A percentile compares a stretch with the other conserved stretches of the same genome.
Evolutionary conservation across 306 rosid species (phyloP).

Genomic region (Medicago arabica): DNA sequence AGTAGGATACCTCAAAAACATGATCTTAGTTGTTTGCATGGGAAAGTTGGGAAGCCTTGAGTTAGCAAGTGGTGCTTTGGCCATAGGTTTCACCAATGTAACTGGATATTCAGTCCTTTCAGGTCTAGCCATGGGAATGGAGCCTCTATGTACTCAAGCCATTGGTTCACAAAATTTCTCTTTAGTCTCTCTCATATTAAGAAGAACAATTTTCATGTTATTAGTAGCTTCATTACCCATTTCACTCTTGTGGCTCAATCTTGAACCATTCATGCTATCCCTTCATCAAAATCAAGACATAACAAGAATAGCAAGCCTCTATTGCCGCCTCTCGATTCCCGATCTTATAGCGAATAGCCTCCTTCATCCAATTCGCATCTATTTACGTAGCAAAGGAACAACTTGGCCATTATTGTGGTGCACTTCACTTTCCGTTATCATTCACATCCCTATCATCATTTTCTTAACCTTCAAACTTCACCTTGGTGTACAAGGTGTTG

Average conservation of each 20-base stretch:
- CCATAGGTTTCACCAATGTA: constrained; percentile 83
- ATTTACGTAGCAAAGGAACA: constrained; percentile 66
- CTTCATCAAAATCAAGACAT: constrained; percentile 71
- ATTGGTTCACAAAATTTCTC: constrained; percentile 70
- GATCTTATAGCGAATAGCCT: constrained; percentile 75
- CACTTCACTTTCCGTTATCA: constrained; percentile 55
- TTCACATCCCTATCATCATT: constrained; percentile 67
- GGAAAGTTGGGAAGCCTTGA: constrained; percentile 80
- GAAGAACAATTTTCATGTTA: constrained; percentile 60
- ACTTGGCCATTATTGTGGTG: constrained; percentile 85
- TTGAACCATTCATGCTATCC: constrained; percentile 69
- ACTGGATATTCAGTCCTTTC: constrained; percentile 79
- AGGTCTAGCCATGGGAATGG: constrained; percentile 85
- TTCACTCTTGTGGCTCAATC: constrained; percentile 66
- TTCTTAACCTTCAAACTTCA: constrained; percentile 69
- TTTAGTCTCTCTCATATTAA: constrained; percentile 57
- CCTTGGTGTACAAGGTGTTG: constrained; percentile 75
- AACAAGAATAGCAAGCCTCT: constrained; percentile 62
- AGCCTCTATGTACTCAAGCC: constrained; percentile 76
- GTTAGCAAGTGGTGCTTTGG: constrained; percentile 77
- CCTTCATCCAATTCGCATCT: constrained; percentile 77
- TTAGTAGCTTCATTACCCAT: constrained; percentile 71
- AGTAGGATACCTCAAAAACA: constrained; percentile 73
- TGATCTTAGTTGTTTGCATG: constrained; percentile 75
- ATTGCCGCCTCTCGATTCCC: constrained; percentile 74